Conservation (phyloP, 1,139 yeast genomes). For the Taphrina pruni region DNA sequence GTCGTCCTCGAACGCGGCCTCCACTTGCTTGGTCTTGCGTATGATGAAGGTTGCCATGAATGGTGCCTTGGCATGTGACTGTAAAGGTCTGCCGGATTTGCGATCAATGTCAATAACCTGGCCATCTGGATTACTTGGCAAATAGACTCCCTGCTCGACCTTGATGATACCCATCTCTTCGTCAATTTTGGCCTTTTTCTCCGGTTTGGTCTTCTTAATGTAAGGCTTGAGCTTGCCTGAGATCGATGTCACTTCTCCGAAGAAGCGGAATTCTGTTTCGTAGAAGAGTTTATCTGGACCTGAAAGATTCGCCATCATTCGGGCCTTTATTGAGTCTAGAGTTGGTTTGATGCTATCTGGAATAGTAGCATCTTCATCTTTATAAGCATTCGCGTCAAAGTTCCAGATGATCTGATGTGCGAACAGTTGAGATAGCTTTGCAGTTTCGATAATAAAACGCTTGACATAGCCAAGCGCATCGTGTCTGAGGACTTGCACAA, state of each 20-base stretch:
- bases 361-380: slow-evolving; percentile 77
- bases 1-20: slow-evolving; percentile 35
- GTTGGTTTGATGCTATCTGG: slow-evolving; percentile 87
- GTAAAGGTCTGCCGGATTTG: slow-evolving; percentile 92
- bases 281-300: slow-evolving; percentile 69
- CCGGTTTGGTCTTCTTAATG: slow-evolving; percentile 92
- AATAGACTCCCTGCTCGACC: slow-evolving; percentile 82
- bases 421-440: slow-evolving; percentile 85
- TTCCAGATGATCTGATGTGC: slow-evolving; percentile 99
- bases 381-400: slow-evolving; percentile 88
- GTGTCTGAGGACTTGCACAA: slow-evolving; percentile 87
- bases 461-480: slow-evolving; percentile 86
- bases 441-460: slow-evolving; percentile 87
- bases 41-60: slow-evolving; percentile 95
- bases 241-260: slow-evolving; percentile 87
- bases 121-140: slow-evolving; percentile 97
- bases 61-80: slow-evolving; percentile 98
- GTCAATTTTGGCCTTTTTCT: slow-evolving; percentile 93
- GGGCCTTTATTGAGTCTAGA: slow-evolving; percentile 72
- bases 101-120: slow-evolving; percentile 89
- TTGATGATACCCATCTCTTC: slow-evolving; percentile 87
- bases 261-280: slow-evolving; percentile 83
- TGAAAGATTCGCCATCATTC: slow-evolving; percentile 69
- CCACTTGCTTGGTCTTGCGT: slow-evolving; percentile 57
- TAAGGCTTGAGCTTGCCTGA: slow-evolving; percentile 94